Conservation (phyloP, 2,329 filamentous ascomycete species). For the Ophiostoma australiae region DNA sequence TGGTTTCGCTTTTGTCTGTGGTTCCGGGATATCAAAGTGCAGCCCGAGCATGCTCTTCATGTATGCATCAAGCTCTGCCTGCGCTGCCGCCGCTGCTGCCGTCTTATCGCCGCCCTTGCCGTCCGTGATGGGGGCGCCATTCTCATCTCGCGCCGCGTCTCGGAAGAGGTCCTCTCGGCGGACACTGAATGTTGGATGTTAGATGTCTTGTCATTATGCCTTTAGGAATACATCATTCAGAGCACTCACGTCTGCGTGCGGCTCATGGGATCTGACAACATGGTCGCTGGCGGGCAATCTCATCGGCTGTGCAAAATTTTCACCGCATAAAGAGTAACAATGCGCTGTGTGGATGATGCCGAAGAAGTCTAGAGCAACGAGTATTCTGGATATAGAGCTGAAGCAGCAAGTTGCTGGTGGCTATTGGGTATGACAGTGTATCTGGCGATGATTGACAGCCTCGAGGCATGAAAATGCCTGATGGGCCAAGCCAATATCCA, state of each 20-base stretch:
- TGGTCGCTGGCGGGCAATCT: conserved; percentile 7
- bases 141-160: conserved; percentile 19
- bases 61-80: conserved; percentile 26
- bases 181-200: conserved; percentile 14
- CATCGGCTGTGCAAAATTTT: background rate
- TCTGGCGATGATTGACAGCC: background rate
- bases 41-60: conserved; percentile 22
- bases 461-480: background rate
- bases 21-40: background rate
- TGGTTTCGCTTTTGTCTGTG: background rate
- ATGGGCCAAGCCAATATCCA: background rate
- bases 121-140: background rate
- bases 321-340: background rate
- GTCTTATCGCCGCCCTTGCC: background rate
- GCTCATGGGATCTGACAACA: conserved; percentile 19
- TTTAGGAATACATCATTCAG: no score
- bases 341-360: background rate
- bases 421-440: background rate
- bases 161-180: conserved; percentile 25
- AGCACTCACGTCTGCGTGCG: conserved; percentile 19
- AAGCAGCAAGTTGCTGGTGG: background rate
- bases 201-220: background rate
- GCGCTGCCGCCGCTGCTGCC: conserved; percentile 9
- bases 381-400: background rate
- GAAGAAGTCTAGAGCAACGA: background rate